phyloP scores from a whole-genome alignment of 768 basidiomycete species.

The Xanthoconium purpureum region DNA sequence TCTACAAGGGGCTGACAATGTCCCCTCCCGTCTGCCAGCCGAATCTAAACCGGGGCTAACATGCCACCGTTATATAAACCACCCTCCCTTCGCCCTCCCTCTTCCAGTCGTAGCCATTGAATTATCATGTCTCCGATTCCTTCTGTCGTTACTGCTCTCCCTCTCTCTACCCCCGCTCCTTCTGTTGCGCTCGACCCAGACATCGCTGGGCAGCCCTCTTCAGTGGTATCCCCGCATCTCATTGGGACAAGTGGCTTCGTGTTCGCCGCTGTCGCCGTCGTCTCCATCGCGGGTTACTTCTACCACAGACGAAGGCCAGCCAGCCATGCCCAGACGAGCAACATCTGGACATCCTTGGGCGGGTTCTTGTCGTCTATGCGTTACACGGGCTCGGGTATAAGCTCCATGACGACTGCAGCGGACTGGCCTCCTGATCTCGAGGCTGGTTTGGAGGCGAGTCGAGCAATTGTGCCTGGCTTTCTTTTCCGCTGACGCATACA shows the following conservation, averaged over 20 bases:
- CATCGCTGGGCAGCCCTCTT: background rate
- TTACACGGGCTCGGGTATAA: background rate
- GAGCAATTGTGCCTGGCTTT: background rate
- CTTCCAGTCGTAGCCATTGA: background rate
- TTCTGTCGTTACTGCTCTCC: conserved; percentile 6
- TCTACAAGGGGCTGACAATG: conserved; percentile 10
- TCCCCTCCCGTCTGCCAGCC: background rate
- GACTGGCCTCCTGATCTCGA: conserved; percentile 10
- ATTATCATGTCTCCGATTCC: conserved; percentile 19
- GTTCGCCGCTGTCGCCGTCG: conserved; percentile 9
- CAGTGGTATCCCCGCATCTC: background rate
- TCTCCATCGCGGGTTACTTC: conserved; percentile 17
- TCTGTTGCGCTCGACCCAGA: background rate
- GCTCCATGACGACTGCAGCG: background rate
- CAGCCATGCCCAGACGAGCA: background rate
- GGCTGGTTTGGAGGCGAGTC: conserved; percentile 9
- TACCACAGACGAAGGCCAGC: conserved; percentile 2
- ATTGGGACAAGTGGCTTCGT: conserved; percentile 14
- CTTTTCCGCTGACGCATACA: background rate
- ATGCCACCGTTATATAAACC: conserved; percentile 4
- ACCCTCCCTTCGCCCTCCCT: background rate
- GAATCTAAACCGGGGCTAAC: background rate
- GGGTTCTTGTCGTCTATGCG: conserved; percentile 1
- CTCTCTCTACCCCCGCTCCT: background rate
- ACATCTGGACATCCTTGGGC: conserved; percentile 5